These are phyloP conservation scores for Stachybotrys chartarum DNA, from an alignment of 2,329 filamentous ascomycete species.

Conservation along the genomic window DNA sequence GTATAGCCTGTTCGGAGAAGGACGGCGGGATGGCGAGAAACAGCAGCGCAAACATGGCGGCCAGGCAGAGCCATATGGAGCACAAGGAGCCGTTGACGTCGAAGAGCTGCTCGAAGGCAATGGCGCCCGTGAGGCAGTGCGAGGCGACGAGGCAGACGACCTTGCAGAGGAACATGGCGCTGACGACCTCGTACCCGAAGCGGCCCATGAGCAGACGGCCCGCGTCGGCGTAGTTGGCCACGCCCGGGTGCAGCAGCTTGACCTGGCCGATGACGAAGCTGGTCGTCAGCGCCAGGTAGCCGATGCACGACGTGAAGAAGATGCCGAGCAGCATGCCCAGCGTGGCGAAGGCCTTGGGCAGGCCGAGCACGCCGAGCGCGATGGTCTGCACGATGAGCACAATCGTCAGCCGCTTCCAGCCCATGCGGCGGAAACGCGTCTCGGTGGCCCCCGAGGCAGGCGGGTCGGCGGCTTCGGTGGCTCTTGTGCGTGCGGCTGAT, in stretches of 20 bases:
- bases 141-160: slow-evolving; percentile 59
- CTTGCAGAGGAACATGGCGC: slow-evolving; percentile 50
- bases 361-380: slow-evolving; percentile 39
- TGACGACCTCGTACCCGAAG: slow-evolving; percentile 50
- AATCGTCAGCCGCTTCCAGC: slow-evolving; percentile 43
- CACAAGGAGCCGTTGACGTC: slow-evolving; percentile 38
- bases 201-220: slow-evolving; percentile 50
- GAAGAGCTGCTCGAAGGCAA: slow-evolving; percentile 51
- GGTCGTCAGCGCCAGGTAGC: slow-evolving; percentile 28
- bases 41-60: slow-evolving; percentile 27
- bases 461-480: background rate
- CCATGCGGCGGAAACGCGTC: slow-evolving; percentile 38
- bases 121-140: slow-evolving; percentile 57
- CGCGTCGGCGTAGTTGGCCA: slow-evolving; percentile 58
- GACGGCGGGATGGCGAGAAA: slow-evolving; percentile 30
- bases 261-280: slow-evolving; percentile 30
- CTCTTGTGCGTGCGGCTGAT: background rate
- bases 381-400: slow-evolving; percentile 45
- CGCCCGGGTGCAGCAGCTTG: slow-evolving; percentile 37
- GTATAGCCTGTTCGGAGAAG: slow-evolving; percentile 31
- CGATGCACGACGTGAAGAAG: slow-evolving; percentile 24
- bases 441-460: background rate
- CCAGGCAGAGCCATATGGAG: slow-evolving; percentile 29
- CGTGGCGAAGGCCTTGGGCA: slow-evolving; percentile 34
- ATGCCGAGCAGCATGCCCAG: slow-evolving; percentile 29